Evolutionary conservation across 805 yeast species (phyloP), one percentile per base, ranked within the genome.

Genomic region (Nakazawaea wickerhamii): DNA sequence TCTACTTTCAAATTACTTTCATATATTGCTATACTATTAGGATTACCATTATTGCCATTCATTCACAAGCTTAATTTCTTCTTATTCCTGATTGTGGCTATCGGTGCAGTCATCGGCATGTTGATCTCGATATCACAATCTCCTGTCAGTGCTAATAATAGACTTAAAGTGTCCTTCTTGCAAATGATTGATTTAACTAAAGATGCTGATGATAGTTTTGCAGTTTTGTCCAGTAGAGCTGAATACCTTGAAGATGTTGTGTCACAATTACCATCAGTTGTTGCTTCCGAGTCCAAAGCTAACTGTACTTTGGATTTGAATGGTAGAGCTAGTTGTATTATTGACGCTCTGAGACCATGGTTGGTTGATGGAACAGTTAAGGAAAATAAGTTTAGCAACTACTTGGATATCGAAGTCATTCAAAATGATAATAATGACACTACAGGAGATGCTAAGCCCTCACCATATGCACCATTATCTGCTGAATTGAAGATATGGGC

Each of bases 111-210:
- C 5, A 43, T 67, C 10, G 70, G 75, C 10, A 53, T 70, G 4
- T 47, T 64, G 2, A 45, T 63, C 8, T 55, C 79, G 17, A 51
- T 64, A n/a, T 48, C 66, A 17, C 58, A 65, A 13, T 57, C 61
- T 3, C 84, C 96, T n/a, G 86, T 82, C 57, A 74, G 80, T 23
- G 64, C 67, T 20, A 53, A 61, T 4, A 66, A 74, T 26, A 96
- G 96, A 4, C 57, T 87, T 58, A 89, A 87, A 57, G 64, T 86
- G 44, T 68, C 90, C 48, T 83, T 84, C 53, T 62, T 79, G 27
- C 90, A 89, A 59, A 62, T 65, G 2, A 67, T 83, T 40, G 74
- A 84, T 49, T 58, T 81, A 44, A 48, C 53, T 1, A 55, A 62
- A 28, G 46, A 48, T 14, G 45, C 60, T 1, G 44, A 53, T 3